These are phyloP conservation scores for Luvunga scandens DNA, from an alignment of 345 rosid genomes.

Conservation along the genomic window DNA sequence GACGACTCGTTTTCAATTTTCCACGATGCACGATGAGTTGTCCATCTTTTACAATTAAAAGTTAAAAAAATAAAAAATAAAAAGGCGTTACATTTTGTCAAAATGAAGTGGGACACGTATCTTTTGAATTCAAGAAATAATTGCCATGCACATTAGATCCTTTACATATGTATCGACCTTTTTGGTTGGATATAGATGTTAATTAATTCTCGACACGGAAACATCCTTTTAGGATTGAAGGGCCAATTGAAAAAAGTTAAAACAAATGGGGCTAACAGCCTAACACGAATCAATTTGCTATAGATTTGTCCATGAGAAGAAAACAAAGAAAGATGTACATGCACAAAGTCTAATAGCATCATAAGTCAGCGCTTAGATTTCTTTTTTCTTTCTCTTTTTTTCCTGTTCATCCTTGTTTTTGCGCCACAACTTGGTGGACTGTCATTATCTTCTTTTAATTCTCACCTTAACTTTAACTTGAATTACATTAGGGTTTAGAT, in stretches of 20 bases:
- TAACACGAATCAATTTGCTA: conserved; percentile 15
- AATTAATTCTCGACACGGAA: not conserved
- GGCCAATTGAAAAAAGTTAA: not conserved
- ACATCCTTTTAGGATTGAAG: conserved; percentile 12
- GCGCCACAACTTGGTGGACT: not conserved
- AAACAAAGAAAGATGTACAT: conserved; percentile 10
- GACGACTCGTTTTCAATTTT: not conserved
- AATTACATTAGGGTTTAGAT: not conserved
- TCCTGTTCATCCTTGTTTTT: not conserved
- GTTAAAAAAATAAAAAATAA: not conserved
- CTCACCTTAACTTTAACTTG: not conserved
- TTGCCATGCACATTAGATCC: not conserved
- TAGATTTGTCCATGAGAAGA: conserved; percentile 19
- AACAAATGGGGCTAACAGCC: not conserved
- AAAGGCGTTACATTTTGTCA: not conserved
- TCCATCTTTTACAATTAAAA: not conserved
- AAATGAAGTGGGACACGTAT: conserved; percentile 17
- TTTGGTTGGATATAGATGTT: not conserved
- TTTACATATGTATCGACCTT: not conserved
- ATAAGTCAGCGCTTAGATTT: conserved; percentile 31
- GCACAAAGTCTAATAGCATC: not conserved
- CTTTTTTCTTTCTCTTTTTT: not conserved
- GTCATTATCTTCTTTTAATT: not conserved
- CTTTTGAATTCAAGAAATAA: conserved; percentile 25
- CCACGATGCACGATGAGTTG: not conserved